Evolutionary conservation across 805 yeast genomes (phyloP), one percentile per base, ranked within the genome.

Genomic region (Sugiyamaella lignohabitans): DNA sequence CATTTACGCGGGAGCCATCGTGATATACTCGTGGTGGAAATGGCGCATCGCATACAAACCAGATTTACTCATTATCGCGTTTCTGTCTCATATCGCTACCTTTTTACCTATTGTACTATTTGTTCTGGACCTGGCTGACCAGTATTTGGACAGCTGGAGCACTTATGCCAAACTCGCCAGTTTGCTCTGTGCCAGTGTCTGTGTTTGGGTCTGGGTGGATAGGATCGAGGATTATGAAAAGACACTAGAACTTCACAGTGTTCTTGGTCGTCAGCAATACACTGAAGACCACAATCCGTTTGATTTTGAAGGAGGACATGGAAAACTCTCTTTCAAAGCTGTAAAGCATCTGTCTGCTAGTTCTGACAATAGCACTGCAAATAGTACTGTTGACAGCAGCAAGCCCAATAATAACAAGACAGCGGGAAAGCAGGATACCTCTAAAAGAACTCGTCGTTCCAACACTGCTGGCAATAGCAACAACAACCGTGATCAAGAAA

Each of bases 191-290:
- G 52, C 55, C n/a, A 40, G 50, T 19, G 38, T 54, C n/a, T 32
- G 45, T 1, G 53, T 44, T 16, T 53, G 57, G 54, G 45, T 36
- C 24, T 54, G 58, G 58, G 43, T 53, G 27, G 57, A 56, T 36
- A 30, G 54, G 16, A 46, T 54, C 3, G 51, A 45, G 18, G 49
- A 39, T n/a, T 35, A 27, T 19, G 57, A 53, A 40, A 18, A 34
- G 20, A 34, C 32, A 19, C 30, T 29, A 3, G 50, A 53, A 35
- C 44, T 38, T 10, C 42, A 48, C n/a, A 44, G 51, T 20, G 57
- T 54, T 14, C 45, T 56, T 16, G 59, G 59, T 16, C 39, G 49
- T 16, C 53, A 53, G 34, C 45, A 41, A 29, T 54, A 49, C 37
- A 40, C 42, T n/a, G 58, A 55, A 30, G 57, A 55, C 21, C 34